These are phyloP conservation scores for Pochonia chlamydosporia DNA, from an alignment of 2,329 filamentous ascomycete genomes.

Conservation along the genomic window DNA sequence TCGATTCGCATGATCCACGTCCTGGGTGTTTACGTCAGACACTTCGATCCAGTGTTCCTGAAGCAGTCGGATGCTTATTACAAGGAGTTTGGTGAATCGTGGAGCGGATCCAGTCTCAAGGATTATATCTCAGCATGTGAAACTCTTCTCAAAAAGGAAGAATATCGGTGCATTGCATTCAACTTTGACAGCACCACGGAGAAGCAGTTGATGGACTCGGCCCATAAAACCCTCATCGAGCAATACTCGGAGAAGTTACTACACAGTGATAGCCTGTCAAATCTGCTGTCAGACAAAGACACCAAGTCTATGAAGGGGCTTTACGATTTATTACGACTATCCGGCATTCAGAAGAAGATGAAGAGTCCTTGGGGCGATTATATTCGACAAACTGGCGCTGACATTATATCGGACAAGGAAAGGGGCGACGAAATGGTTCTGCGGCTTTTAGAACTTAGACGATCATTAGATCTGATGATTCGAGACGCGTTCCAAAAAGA, in stretches of 20 bases:
- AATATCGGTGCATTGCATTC: conserved; percentile 70
- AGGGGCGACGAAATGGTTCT: conserved; percentile 82
- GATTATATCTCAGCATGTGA: conserved; percentile 70
- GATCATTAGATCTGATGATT: conserved; percentile 70
- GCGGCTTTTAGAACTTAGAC: conserved; percentile 74
- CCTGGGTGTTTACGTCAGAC: conserved; percentile 71
- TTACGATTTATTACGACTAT: conserved; percentile 70
- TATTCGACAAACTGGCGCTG: conserved; percentile 67
- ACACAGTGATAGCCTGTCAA: conserved; percentile 60
- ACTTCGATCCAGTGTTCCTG: conserved; percentile 75
- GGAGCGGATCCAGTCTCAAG: conserved; percentile 59
- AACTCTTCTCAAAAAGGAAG: conserved; percentile 64
- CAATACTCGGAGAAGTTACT: conserved; percentile 62
- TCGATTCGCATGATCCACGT: conserved; percentile 79
- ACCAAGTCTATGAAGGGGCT: conserved; percentile 66
- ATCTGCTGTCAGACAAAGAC: conserved; percentile 66
- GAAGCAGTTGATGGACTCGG: conserved; percentile 64
- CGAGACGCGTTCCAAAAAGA: conserved; percentile 71
- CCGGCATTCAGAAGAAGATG: conserved; percentile 63
- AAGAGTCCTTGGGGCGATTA: conserved; percentile 71
- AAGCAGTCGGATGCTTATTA: conserved; percentile 63
- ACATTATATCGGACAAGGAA: conserved; percentile 74
- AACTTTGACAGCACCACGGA: conserved; percentile 80
- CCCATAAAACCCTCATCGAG: conserved; percentile 68
- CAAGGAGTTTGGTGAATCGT: conserved; percentile 60